phyloP scores from a whole-genome alignment of 2,329 filamentous ascomycete genomes.

The Emydomyces testavorans region DNA sequence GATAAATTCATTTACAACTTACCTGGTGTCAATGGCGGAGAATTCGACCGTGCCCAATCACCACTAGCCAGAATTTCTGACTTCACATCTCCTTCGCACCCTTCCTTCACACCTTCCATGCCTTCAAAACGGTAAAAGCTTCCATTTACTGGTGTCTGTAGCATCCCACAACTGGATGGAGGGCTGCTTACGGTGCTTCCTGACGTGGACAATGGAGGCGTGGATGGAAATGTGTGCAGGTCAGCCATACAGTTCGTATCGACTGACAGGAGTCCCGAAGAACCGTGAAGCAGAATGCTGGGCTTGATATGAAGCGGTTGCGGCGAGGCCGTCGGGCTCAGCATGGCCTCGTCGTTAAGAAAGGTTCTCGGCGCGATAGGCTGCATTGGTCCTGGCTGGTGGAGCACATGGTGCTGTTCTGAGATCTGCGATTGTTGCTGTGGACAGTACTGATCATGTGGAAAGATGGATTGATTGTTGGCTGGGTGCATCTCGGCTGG shows the following conservation, averaged over 20 bases:
- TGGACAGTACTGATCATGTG: slow-evolving; percentile 22
- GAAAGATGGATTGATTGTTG: slow-evolving; percentile 17
- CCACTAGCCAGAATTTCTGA: slow-evolving; percentile 60
- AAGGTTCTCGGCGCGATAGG: slow-evolving; percentile 22
- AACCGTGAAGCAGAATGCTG: slow-evolving; percentile 51
- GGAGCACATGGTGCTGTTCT: slow-evolving; percentile 8
- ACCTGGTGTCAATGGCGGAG: slow-evolving; percentile 86
- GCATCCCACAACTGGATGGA: slow-evolving; percentile 58
- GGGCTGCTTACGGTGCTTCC: slow-evolving; percentile 81
- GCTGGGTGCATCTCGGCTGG: slow-evolving; percentile 38
- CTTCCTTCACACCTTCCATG: slow-evolving; percentile 57
- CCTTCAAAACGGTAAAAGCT: slow-evolving; percentile 61
- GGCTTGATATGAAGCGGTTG: slow-evolving; percentile 65
- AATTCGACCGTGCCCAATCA: slow-evolving; percentile 66
- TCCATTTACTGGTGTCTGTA: slow-evolving; percentile 73
- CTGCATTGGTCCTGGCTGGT: slow-evolving; percentile 11
- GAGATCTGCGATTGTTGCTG: slow-evolving; percentile 16
- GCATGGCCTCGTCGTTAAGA: slow-evolving; percentile 48
- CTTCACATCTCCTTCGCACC: slow-evolving; percentile 57
- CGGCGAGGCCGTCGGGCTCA: slow-evolving; percentile 67
- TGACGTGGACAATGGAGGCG: slow-evolving; percentile 73
- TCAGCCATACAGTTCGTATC: slow-evolving; percentile 63
- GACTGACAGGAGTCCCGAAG: slow-evolving; percentile 48
- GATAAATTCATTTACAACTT: slow-evolving; percentile 36
- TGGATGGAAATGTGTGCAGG: slow-evolving; percentile 64